These are phyloP conservation scores for Vanderwaltozyma polyspora DNA, from an alignment of 805 yeast species.

Conservation along the genomic window DNA sequence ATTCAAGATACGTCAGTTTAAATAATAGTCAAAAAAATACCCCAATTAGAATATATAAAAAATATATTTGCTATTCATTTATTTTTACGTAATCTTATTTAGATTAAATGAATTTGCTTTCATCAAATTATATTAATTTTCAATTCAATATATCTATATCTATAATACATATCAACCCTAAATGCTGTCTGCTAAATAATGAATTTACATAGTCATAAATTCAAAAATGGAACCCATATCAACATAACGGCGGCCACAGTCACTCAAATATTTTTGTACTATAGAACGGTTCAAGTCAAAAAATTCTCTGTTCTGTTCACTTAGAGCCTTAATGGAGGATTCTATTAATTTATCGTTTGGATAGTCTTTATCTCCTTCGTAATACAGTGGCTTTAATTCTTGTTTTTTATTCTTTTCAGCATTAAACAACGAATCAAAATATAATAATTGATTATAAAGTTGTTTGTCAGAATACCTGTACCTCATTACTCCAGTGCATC, in stretches of 20 bases:
- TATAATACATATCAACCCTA: too few species aligned
- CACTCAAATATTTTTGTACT: slow-evolving; percentile 59
- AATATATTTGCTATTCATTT: too few species aligned
- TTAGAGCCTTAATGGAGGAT: slow-evolving; percentile 58
- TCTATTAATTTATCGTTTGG: slow-evolving; percentile 26
- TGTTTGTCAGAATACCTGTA: slow-evolving; percentile 68
- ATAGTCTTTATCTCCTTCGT: slow-evolving; percentile 25
- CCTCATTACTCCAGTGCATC: slow-evolving; percentile 68
- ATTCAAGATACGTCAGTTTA: too few species aligned
- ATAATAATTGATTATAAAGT: slow-evolving; percentile 76
- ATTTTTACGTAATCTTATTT: too few species aligned
- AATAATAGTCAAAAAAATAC: too few species aligned
- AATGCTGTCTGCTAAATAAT: too few species aligned
- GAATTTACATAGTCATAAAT: slow-evolving; percentile 30
- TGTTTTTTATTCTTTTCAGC: slow-evolving; percentile 60
- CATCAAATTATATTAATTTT: too few species aligned
- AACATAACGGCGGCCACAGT: slow-evolving; percentile 83
- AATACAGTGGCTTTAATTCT: slow-evolving; percentile 43
- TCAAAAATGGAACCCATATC: slow-evolving; percentile 75
- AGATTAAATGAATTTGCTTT: too few species aligned
- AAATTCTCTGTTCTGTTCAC: slow-evolving; percentile 63
- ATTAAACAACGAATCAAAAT: slow-evolving; percentile 70
- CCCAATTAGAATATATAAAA: too few species aligned
- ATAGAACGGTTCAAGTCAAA: slow-evolving; percentile 46
- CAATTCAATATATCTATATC: too few species aligned